Evolutionary conservation across 1,139 yeast genomes (phyloP).

Genomic region (Candida tetrigidarum): DNA sequence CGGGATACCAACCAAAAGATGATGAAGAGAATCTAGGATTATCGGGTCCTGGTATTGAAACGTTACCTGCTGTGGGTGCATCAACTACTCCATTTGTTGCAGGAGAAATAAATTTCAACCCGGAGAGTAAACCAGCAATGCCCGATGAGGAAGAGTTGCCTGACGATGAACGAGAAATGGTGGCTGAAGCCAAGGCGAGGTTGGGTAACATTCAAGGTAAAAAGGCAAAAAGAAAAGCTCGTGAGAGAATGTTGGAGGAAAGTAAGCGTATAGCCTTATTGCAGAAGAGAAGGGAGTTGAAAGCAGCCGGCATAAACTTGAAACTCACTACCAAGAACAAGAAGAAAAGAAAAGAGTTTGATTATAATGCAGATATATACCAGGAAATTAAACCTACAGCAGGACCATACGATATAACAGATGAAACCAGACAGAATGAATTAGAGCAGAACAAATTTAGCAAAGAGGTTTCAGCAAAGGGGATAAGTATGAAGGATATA

Average conservation of each 20-base stretch:
- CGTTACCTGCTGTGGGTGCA: slow-evolving; percentile 47
- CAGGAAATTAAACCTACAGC: slow-evolving; percentile 73
- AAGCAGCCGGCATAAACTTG: slow-evolving; percentile 79
- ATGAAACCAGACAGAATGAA: slow-evolving; percentile 53
- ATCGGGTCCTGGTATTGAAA: slow-evolving; percentile 60
- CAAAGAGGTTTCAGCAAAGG: slow-evolving; percentile 47
- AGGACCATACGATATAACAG: slow-evolving; percentile 71
- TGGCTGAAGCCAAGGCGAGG: slow-evolving; percentile 91
- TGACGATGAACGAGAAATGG: slow-evolving; percentile 91
- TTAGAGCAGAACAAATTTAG: slow-evolving; percentile 48
- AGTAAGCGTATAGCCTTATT: slow-evolving; percentile 74
- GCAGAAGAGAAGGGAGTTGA: slow-evolving; percentile 83
- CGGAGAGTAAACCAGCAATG: slow-evolving; percentile 82
- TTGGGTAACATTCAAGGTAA: slow-evolving; percentile 93
- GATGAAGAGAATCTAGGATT: slow-evolving; percentile 40
- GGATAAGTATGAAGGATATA: slow-evolving; percentile 47
- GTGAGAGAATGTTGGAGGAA: slow-evolving; percentile 80
- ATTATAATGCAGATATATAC: slow-evolving; percentile 82
- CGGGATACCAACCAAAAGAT: slow-evolving; percentile 18
- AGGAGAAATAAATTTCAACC: slow-evolving; percentile 69
- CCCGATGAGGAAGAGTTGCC: slow-evolving; percentile 82
- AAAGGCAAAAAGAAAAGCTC: slow-evolving; percentile 87
- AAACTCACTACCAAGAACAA: slow-evolving; percentile 55
- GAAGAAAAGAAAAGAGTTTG: slow-evolving; percentile 61
- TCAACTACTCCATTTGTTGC: slow-evolving; percentile 23